Conservation (phyloP, 2,329 filamentous ascomycete genomes). For the Chalara sp. region DNA sequence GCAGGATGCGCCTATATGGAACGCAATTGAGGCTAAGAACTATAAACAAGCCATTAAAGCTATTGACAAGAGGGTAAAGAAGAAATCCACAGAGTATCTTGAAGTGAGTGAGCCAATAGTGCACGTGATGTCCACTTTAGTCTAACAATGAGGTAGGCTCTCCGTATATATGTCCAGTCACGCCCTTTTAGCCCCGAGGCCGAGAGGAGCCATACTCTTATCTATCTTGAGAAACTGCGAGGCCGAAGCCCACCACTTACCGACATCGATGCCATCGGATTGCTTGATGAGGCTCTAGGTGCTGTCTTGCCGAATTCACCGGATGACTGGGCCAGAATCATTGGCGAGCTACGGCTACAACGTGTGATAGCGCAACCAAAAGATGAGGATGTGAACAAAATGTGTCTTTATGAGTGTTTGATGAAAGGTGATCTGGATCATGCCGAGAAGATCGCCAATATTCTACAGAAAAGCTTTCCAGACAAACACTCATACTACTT, state of each 20-base stretch:
- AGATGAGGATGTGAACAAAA: conserved; percentile 20
- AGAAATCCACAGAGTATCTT: conserved; percentile 24
- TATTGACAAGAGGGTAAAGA: conserved; percentile 27
- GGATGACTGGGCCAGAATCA: conserved; percentile 21
- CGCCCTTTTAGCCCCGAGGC: conserved; percentile 8
- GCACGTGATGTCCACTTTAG: background rate
- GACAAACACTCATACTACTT: conserved; percentile 26
- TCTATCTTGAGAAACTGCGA: conserved; percentile 21
- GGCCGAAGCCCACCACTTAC: conserved; percentile 14
- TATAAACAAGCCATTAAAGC: conserved; percentile 29
- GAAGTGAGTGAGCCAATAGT: conserved; percentile 18
- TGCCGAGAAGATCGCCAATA: conserved; percentile 28
- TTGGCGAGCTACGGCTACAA: conserved; percentile 25
- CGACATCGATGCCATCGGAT: conserved; percentile 23
- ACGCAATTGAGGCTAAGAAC: conserved; percentile 27
- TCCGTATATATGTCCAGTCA: conserved; percentile 25
- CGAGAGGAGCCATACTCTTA: conserved; percentile 22
- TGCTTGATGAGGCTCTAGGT: conserved; percentile 24
- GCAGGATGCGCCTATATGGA: conserved; percentile 26
- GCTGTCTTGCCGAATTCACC: conserved; percentile 15
- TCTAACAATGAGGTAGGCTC: conserved; percentile 17
- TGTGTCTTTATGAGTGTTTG: conserved; percentile 26
- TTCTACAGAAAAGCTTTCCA: conserved; percentile 26
- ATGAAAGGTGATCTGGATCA: conserved; percentile 25
- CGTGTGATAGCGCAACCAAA: conserved; percentile 25